Percentiles rank a stretch among this genome's conserved stretches.
These are phyloP conservation scores for Parasitella parasitica DNA, from an alignment of 371 early-diverging fungal genomes.

Conservation along the genomic window DNA sequence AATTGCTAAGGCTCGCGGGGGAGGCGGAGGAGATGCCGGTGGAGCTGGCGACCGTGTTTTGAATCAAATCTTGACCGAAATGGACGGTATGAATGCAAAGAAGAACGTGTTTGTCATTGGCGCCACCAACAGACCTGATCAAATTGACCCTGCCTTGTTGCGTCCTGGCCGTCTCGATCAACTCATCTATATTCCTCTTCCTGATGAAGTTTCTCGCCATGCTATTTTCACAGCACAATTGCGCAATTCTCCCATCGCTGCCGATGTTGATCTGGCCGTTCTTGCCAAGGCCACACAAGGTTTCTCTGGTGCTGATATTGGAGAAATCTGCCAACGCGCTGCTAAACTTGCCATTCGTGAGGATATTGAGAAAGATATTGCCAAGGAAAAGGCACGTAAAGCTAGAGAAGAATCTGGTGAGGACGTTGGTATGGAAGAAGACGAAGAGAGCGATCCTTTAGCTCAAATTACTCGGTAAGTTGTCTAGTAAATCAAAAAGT, in stretches of 20 bases:
- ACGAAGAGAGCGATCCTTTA: slow-evolving; percentile 72
- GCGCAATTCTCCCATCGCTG: slow-evolving; percentile 95
- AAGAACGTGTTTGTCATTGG: slow-evolving; percentile 98
- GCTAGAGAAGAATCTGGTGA: slow-evolving; percentile 66
- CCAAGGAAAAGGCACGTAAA: slow-evolving; percentile 68
- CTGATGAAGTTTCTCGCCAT: slow-evolving; percentile 91
- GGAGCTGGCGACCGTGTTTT: slow-evolving; percentile 99
- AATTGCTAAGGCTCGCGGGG: slow-evolving; percentile 97
- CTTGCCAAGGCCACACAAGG: slow-evolving; percentile 94
- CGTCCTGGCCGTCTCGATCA: slow-evolving; percentile 99
- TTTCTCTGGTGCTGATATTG: slow-evolving; percentile 99
- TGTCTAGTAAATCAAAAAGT: not conserved
- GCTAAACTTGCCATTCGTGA: slow-evolving; percentile 99
- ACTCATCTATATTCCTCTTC: slow-evolving; percentile 98
- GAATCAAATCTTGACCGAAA: slow-evolving; percentile 99
- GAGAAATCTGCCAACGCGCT: slow-evolving; percentile 99
- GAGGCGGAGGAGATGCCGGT: slow-evolving; percentile 84
- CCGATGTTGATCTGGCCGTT: slow-evolving; percentile 83
- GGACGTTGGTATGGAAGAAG: slow-evolving; percentile 79
- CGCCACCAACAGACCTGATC: slow-evolving; percentile 90
- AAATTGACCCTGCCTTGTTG: slow-evolving; percentile 34
- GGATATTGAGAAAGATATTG: slow-evolving; percentile 93
- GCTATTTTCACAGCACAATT: slow-evolving; percentile 91
- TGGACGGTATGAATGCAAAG: slow-evolving; percentile 99
- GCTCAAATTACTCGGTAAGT: slow-evolving; percentile 83